phyloP scores from a whole-genome alignment of 345 rosid species.

The Noccaea bulbosa region DNA sequence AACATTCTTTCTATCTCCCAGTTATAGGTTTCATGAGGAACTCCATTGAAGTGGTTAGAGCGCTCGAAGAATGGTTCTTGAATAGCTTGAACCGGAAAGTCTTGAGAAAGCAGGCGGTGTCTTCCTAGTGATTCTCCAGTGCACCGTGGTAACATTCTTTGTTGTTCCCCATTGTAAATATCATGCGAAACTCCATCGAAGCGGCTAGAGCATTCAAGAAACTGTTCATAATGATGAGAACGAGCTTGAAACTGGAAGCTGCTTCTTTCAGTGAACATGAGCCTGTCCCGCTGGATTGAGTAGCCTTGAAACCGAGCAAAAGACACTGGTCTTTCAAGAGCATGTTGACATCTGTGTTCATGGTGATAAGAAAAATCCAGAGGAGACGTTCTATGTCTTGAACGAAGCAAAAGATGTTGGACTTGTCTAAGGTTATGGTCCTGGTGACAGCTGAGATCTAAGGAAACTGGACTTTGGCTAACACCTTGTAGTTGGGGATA shows the following conservation, averaged over 20 bases:
- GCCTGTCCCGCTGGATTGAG: background rate
- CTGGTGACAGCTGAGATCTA: too few species aligned
- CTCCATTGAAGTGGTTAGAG: slow-evolving; percentile 15
- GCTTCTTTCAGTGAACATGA: slow-evolving; percentile 16
- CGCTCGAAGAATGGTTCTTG: slow-evolving; percentile 6
- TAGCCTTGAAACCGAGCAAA: slow-evolving; percentile 6
- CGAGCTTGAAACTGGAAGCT: background rate
- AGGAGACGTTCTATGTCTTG: slow-evolving; percentile 28
- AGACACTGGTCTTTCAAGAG: background rate
- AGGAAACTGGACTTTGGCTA: slow-evolving; percentile 10
- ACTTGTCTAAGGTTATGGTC: too few species aligned
- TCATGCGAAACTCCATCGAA: background rate
- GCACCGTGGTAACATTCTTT: background rate
- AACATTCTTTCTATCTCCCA: background rate
- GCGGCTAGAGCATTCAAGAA: slow-evolving; percentile 2
- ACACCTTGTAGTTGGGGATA: background rate
- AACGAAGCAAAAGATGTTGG: slow-evolving; percentile 22
- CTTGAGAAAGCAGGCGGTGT: slow-evolving; percentile 8
- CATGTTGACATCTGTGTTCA: slow-evolving; percentile 9
- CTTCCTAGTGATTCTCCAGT: slow-evolving; percentile 23
- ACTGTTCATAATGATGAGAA: slow-evolving; percentile 7
- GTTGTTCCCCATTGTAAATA: background rate
- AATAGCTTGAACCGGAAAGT: slow-evolving; percentile 15
- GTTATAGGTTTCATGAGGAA: background rate
- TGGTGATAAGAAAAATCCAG: background rate